These are phyloP conservation scores for Bretziella fagacearum DNA, from an alignment of 2,329 filamentous ascomycete species.

Conservation along the genomic window DNA sequence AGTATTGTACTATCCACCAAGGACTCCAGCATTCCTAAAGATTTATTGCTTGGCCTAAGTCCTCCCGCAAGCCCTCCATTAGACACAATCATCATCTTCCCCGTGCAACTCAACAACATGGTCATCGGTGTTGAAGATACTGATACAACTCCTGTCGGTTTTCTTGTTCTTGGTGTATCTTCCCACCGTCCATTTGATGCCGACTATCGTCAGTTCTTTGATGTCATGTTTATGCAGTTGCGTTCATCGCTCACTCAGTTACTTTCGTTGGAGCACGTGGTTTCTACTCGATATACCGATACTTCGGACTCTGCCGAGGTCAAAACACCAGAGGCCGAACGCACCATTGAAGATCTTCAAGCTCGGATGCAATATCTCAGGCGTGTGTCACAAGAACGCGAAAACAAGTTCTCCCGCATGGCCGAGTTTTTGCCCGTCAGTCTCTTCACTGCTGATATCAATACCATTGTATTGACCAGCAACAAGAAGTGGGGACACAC, in stretches of 20 bases:
- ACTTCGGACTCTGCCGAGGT: not conserved
- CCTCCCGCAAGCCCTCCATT: conserved; percentile 42
- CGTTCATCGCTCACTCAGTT: conserved; percentile 6
- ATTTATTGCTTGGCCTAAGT: conserved; percentile 48
- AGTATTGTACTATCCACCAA: conserved; percentile 53
- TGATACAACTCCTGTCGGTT: conserved; percentile 23
- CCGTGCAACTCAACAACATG: conserved; percentile 59
- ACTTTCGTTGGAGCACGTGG: not conserved
- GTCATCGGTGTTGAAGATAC: conserved; percentile 61
- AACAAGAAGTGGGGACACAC: conserved; percentile 69
- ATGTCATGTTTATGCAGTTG: conserved; percentile 24
- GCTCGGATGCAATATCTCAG: conserved; percentile 29
- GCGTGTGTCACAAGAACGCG: conserved; percentile 46
- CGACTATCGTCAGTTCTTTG: conserved; percentile 57
- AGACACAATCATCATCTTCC: conserved; percentile 57
- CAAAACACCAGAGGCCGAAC: not conserved
- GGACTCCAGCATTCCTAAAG: conserved; percentile 45
- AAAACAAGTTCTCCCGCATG: conserved; percentile 69
- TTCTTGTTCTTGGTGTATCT: conserved; percentile 11
- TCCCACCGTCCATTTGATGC: conserved; percentile 63
- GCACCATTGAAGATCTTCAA: conserved; percentile 37
- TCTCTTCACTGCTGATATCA: conserved; percentile 64
- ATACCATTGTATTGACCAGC: conserved; percentile 57
- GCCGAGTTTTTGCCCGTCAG: conserved; percentile 71
- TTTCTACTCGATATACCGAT: not conserved